phyloP scores from a whole-genome alignment of 2,329 filamentous ascomycete genomes.

The Rutstroemia sp. region DNA sequence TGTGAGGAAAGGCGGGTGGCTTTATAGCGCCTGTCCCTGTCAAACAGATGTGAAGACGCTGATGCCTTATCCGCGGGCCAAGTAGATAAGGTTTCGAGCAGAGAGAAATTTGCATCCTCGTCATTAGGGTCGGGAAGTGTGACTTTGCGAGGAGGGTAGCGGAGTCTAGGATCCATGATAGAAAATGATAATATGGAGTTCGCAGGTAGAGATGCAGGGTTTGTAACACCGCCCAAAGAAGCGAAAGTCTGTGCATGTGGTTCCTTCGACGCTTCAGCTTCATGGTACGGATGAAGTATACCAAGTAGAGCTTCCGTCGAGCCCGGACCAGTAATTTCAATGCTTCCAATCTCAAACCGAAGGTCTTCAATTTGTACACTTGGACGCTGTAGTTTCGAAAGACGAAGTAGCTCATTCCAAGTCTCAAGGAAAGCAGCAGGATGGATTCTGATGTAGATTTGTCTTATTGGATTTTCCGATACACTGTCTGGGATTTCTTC shows the following conservation, averaged over 20 bases:
- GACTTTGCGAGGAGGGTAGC: constrained; percentile 60
- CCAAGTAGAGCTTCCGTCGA: constrained; percentile 72
- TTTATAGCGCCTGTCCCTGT: constrained; percentile 55
- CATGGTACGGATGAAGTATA: constrained; percentile 49
- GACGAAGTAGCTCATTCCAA: constrained; percentile 52
- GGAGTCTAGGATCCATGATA: constrained; percentile 71
- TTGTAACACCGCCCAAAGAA: constrained; percentile 51
- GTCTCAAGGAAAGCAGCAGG: constrained; percentile 68
- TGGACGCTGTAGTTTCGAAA: constrained; percentile 55
- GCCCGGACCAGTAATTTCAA: constrained; percentile 63
- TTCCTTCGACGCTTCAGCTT: constrained; percentile 30
- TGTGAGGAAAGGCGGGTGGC: constrained; percentile 66
- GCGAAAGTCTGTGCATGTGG: constrained; percentile 42
- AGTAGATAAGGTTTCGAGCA: constrained; percentile 53
- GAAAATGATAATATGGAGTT: constrained; percentile 67
- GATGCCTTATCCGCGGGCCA: constrained; percentile 58
- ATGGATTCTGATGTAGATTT: constrained; percentile 68
- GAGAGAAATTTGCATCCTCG: constrained; percentile 29
- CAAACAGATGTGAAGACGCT: constrained; percentile 53
- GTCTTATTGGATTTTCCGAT: constrained; percentile 33
- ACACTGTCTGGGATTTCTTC: constrained; percentile 17
- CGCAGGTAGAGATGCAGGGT: constrained; percentile 60
- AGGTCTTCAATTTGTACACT: constrained; percentile 56
- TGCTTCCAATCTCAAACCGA: constrained; percentile 65
- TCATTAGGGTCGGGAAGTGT: constrained; percentile 33